Percentiles rank a stretch among this genome's conserved stretches.
Evolutionary conservation across 352 stramenopile genomes (phyloP).

Genomic region (Globisporangium perplexum): DNA sequence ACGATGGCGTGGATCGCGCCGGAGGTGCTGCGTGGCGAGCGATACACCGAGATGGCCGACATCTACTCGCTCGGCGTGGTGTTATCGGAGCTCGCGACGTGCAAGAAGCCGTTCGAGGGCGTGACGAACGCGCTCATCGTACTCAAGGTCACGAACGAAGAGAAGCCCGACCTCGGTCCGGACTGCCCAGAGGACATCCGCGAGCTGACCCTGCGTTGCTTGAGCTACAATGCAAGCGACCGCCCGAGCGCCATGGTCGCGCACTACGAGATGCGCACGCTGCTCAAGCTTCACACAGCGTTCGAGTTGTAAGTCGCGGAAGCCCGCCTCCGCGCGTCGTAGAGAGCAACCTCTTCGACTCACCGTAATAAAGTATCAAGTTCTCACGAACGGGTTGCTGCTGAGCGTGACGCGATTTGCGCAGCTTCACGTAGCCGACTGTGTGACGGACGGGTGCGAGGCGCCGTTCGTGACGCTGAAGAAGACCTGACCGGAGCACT

Average conservation of each 20-base stretch:
- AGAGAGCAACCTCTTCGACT: not conserved
- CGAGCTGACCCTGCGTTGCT: constrained; percentile 48
- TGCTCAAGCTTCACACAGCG: constrained; percentile 57
- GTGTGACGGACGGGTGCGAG: too few relatives aligned
- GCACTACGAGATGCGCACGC: constrained; percentile 70
- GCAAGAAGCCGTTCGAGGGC: constrained; percentile 57
- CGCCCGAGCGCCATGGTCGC: constrained; percentile 64
- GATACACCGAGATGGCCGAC: constrained; percentile 84
- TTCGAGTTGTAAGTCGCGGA: constrained; percentile 36
- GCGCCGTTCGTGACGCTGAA: too few relatives aligned
- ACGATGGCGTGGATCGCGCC: constrained; percentile 84
- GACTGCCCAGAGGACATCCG: constrained; percentile 66
- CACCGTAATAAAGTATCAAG: not conserved
- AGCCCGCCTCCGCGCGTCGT: too few relatives aligned
- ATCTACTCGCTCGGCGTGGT: constrained; percentile 87
- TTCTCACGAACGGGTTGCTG: too few relatives aligned
- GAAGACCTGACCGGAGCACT: too few relatives aligned
- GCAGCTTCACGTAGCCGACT: too few relatives aligned
- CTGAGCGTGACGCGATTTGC: too few relatives aligned
- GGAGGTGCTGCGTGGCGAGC: constrained; percentile 68
- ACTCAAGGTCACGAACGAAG: constrained; percentile 68
- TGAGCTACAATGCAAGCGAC: constrained; percentile 60
- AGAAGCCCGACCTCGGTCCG: constrained; percentile 48
- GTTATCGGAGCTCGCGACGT: constrained; percentile 67
- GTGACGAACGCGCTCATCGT: constrained; percentile 66